These are phyloP conservation scores for Sclerotinia sclerotiorum DNA, from an alignment of 2,329 filamentous ascomycete genomes.

Conservation along the genomic window DNA sequence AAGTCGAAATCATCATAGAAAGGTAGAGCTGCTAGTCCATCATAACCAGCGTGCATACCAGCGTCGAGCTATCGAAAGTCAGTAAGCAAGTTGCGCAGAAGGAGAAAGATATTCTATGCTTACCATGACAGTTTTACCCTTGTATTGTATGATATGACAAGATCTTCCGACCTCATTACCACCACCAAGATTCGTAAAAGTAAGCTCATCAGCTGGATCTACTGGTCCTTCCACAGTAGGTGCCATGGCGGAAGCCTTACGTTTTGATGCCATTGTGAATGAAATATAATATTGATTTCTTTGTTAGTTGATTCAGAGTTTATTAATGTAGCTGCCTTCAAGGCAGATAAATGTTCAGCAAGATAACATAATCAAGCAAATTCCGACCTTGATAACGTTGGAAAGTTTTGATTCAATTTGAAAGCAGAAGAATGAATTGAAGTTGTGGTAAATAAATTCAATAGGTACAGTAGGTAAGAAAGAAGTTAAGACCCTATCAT, in stretches of 20 bases:
- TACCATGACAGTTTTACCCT: conserved; percentile 99
- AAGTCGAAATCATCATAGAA: conserved; percentile 99
- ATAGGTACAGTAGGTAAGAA: too few species aligned
- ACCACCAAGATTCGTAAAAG: conserved; percentile 89
- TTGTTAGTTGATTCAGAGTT: neutral
- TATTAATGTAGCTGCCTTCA: conserved; percentile 8
- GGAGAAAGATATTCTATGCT: conserved; percentile 37
- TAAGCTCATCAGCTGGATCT: conserved; percentile 89
- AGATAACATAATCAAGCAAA: conserved; percentile 13
- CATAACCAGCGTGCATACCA: conserved; percentile 93
- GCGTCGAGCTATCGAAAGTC: conserved; percentile 73
- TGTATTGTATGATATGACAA: conserved; percentile 98
- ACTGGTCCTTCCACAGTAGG: conserved; percentile 75
- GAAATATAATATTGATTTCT: neutral
- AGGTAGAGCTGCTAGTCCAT: conserved; percentile 86
- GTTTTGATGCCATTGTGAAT: conserved; percentile 81
- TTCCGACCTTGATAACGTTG: neutral
- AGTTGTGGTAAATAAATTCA: neutral
- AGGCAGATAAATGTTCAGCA: conserved; percentile 11
- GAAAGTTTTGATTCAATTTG: neutral
- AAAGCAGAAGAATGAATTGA: neutral
- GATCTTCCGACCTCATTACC: conserved; percentile 97
- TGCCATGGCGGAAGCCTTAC: conserved; percentile 78
- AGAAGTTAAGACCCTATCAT: neutral
- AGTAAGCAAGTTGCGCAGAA: neutral